These are phyloP conservation scores for Taxawa tesnikishii DNA, from an alignment of 2,329 filamentous ascomycete species.

Conservation along the genomic window DNA sequence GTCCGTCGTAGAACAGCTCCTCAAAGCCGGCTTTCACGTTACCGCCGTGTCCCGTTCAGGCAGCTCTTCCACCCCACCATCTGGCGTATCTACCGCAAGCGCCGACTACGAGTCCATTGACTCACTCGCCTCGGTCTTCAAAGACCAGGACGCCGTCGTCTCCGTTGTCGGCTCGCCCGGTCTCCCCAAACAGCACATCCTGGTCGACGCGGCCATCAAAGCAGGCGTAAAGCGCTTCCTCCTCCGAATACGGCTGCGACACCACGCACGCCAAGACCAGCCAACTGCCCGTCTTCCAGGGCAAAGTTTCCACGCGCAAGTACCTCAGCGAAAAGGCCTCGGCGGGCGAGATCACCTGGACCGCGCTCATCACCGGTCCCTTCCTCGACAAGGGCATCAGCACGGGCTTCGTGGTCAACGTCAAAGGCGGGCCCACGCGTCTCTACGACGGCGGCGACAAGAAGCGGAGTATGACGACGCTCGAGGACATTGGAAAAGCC, in stretches of 20 bases:
- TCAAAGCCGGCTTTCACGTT: constrained; percentile 22
- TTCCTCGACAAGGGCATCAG: constrained; percentile 26
- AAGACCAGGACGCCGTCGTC: constrained; percentile 25
- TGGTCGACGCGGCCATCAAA: constrained; percentile 27
- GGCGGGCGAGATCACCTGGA: constrained; percentile 21
- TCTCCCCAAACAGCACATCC: constrained; percentile 14
- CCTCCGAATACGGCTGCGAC: constrained; percentile 28
- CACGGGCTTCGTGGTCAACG: constrained; percentile 18
- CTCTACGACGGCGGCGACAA: constrained; percentile 24
- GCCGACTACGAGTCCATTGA: constrained; percentile 19
- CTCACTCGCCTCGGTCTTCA: constrained; percentile 20
- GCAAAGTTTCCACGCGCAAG: constrained; percentile 22
- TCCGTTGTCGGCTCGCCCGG: constrained; percentile 18
- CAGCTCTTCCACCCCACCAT: constrained; percentile 13
- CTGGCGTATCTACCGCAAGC: constrained; percentile 16
- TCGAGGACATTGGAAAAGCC: constrained; percentile 20
- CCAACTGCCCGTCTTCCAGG: constrained; percentile 22
- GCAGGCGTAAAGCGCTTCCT: constrained; percentile 28
- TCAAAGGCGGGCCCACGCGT: constrained; percentile 15
- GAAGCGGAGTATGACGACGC: constrained; percentile 17
- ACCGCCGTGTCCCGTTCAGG: constrained; percentile 20
- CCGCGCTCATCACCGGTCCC: constrained; percentile 20
- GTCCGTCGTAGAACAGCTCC: constrained; percentile 27
- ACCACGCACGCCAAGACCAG: constrained; percentile 18
- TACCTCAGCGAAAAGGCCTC: constrained; percentile 19